A percentile compares a stretch with the other conserved stretches of the same genome.
These are phyloP conservation scores for Rhynchosporium graminicola DNA, from an alignment of 2,329 filamentous ascomycete genomes.

Conservation along the genomic window DNA sequence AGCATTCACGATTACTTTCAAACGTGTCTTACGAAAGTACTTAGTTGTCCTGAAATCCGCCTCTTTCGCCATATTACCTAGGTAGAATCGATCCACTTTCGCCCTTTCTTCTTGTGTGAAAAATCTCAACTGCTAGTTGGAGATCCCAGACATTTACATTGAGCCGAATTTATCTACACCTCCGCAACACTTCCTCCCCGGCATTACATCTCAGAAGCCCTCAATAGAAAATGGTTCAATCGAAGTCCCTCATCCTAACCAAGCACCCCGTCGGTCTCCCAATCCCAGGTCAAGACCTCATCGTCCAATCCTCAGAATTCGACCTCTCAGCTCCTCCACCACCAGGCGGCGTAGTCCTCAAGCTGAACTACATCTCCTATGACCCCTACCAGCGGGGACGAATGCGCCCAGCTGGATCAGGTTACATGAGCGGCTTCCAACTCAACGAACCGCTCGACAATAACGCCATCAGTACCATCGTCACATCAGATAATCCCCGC, in stretches of 20 bases:
- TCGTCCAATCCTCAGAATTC: constrained; percentile 65
- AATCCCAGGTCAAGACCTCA: constrained; percentile 67
- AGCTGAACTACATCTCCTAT: constrained; percentile 72
- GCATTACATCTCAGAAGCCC: background rate
- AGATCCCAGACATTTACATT: background rate
- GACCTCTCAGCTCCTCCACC: constrained; percentile 62
- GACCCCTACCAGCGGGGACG: constrained; percentile 82
- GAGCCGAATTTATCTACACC: background rate
- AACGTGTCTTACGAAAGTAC: background rate
- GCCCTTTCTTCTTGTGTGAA: background rate
- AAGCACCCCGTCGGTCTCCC: constrained; percentile 65
- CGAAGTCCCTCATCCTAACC: constrained; percentile 76
- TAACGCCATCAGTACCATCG: constrained; percentile 63
- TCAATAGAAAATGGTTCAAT: constrained; percentile 47
- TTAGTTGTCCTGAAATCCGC: background rate
- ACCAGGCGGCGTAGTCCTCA: constrained; percentile 65
- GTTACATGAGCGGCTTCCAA: constrained; percentile 53
- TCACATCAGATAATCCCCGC: constrained; percentile 63
- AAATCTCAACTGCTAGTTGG: background rate
- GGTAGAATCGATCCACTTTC: background rate
- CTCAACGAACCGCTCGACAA: constrained; percentile 65
- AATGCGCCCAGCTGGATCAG: constrained; percentile 57
- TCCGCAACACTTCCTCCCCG: background rate
- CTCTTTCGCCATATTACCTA: background rate
- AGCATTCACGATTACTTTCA: background rate